Base-by-base conservation (phyloP, 768 basidiomycete genomes). In the Amanita rubescens region DNA sequence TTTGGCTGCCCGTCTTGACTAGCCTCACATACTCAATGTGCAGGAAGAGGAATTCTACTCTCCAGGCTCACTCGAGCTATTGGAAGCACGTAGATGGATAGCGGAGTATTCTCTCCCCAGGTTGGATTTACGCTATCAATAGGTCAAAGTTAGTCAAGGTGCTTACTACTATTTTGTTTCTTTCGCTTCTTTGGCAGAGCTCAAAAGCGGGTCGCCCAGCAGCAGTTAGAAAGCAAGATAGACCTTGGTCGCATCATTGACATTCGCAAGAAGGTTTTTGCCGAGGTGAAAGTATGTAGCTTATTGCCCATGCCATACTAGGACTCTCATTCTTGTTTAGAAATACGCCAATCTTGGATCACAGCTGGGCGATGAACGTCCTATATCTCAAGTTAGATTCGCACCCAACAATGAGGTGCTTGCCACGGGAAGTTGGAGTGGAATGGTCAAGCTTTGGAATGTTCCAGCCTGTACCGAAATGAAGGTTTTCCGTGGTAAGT, bases 11-110 rank as follows among this genome's bases (percentile, higher is more conserved):
- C 27, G 8, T 30, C 27, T 25, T 10, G 27, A 15, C 12, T 12
- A 45, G 24, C 53, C 51, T 44, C 57, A 55, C 44, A 61, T 35
- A 30, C 25, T 37, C 17, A 24, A 41, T 47, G 5, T 41, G 46
- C 33, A 93, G 84, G 86, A 90, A 62, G 91, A 92, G 66, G 96
- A 99, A 65, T 99, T 98, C 74, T 98, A 94, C 67, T 87, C 94
- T 5, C 87, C 87, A 22, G 95, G 96, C 5, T 84, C 91, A 3
- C 75, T 92, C 19, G 91, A 90, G 59, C 78, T 99, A 55, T 75
- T 96, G 47, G 84, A 88, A 63, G 85, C 93, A 34, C 80, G 96
- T 58, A 77, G 88, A 67, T 81, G 76, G 60, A 80, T 98, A 63
- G 94, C 94, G 54, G 89, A 92, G 69, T 98, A 84, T 72, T 98